These are phyloP conservation scores for Phalaenopsis equestris DNA, from an alignment of 106 monocot genomes.

Conservation along the genomic window DNA sequence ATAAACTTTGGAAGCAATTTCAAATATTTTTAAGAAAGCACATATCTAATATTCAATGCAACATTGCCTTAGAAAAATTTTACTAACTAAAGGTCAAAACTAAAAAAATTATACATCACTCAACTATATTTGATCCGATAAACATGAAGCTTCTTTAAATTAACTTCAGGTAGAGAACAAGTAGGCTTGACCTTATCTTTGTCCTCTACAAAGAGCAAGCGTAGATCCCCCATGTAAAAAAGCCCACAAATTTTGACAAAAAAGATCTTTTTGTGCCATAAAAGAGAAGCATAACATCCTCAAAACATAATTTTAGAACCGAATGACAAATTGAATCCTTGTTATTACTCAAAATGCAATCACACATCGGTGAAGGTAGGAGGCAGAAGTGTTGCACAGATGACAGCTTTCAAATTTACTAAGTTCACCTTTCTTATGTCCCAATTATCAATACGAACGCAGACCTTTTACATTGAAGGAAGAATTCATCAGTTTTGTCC, in stretches of 20 bases:
- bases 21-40: not conserved
- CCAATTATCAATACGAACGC: constrained; percentile 68
- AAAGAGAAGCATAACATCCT: not conserved
- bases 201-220: constrained; percentile 97
- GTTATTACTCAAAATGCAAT: not conserved
- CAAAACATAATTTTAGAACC: not conserved
- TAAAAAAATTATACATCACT: not conserved
- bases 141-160: not conserved
- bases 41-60: not conserved
- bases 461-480: constrained; percentile 39
- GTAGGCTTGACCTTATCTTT: constrained; percentile 58
- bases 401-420: constrained; percentile 73
- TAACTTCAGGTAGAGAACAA: not conserved
- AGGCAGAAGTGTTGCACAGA: constrained; percentile 61
- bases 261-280: constrained; percentile 68
- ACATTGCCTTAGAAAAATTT: not conserved
- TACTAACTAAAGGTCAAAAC: not conserved
- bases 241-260: constrained; percentile 79
- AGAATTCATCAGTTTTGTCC: not conserved
- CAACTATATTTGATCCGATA: not conserved
- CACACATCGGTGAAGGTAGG: constrained; percentile 78
- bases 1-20: not conserved
- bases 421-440: constrained; percentile 70
- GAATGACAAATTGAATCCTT: constrained; percentile 1
- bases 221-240: constrained; percentile 88